Base-by-base conservation (phyloP, 2,329 filamentous ascomycete genomes). In the Monilinia fructigena region DNA sequence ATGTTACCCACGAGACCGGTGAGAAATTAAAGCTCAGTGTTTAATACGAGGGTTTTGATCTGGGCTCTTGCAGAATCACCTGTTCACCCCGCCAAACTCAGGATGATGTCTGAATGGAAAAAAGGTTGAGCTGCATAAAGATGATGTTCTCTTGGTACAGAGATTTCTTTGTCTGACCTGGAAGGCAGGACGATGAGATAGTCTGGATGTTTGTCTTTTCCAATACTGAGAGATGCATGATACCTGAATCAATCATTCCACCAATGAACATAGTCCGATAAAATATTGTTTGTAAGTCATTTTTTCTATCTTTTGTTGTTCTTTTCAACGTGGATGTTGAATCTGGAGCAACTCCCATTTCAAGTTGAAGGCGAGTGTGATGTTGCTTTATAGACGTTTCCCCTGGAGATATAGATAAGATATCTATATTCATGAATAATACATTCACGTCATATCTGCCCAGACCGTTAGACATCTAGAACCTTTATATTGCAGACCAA, bases 1-100 rank as follows among this genome's bases (percentile, higher is more conserved):
- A 62, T 0, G 78, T 80, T 58, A 78, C 76, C 76, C 0, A 79
- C 78, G 58, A 59, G 53, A 12, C 10, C 42, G 10, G 28, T 5
- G 1, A n/a, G 53, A 35, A 82, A 79, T 68, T 85, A 2, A 81
- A 83, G 67, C 0, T 75, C 82, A 2, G 82, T 82, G 63, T 85
- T 84, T 26, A 83, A 74, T n/a, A 82, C 68, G 7, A 85, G 76
- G 5, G 76, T 73, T 60, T 78, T 74, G 66, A 84, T 80, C 0
- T 80, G 79, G 4, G 81, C 78, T 18, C 40, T 65, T 4, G 14
- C 40, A 31, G 53, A 40, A 42, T 65, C 45, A 11, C 28, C 23
- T 26, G 48, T 50, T 45, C 23, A 52, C 18, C 42, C 42, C 42
- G n/a, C 63, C 31, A 77, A 76, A 1, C 75, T 69, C 55, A 3